A percentile compares a stretch with the other conserved stretches of the same genome.
Evolutionary conservation across 2,329 filamentous ascomycete species (phyloP).

Genomic region (Saccharata proteae): DNA sequence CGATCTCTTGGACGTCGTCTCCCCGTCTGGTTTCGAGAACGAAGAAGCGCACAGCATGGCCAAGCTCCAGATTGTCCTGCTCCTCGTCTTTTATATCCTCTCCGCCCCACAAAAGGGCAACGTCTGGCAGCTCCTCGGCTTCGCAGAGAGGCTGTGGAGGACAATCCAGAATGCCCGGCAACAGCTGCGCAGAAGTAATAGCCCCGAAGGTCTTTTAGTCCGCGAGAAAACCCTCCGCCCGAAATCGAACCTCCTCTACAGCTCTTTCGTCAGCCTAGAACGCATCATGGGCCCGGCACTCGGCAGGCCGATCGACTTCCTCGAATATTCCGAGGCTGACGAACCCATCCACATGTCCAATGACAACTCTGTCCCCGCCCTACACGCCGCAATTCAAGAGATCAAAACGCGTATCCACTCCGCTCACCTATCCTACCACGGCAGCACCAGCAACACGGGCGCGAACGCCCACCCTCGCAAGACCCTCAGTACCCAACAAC

Average conservation of each 20-base stretch:
- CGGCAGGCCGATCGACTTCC: constrained; percentile 7
- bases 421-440: constrained; percentile 1
- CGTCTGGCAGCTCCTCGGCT: constrained; percentile 8
- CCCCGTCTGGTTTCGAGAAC: constrained; percentile 6
- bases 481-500: constrained; percentile 6
- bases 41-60: constrained; percentile 8
- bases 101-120: constrained; percentile 5
- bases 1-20: constrained; percentile 2
- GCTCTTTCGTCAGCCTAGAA: constrained; percentile 6
- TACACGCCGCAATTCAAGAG: constrained; percentile 1
- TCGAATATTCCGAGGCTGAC: constrained; percentile 6
- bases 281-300: constrained; percentile 5
- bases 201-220: constrained; percentile 4
- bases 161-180: constrained; percentile 7
- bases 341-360: constrained; percentile 3
- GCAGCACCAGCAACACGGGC: no score
- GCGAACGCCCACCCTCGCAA: no score
- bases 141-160: constrained; percentile 7
- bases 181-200: constrained; percentile 6
- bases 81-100: constrained; percentile 5
- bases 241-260: constrained; percentile 5
- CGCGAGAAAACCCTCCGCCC: constrained; percentile 2
- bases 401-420: constrained; percentile 4
- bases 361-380: constrained; percentile 1
- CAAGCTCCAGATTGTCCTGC: constrained; percentile 7